A percentile compares a stretch with the other conserved stretches of the same genome.
Evolutionary conservation across 805 yeast genomes (phyloP).

Genomic region (Myxozyma vanderwaltii): DNA sequence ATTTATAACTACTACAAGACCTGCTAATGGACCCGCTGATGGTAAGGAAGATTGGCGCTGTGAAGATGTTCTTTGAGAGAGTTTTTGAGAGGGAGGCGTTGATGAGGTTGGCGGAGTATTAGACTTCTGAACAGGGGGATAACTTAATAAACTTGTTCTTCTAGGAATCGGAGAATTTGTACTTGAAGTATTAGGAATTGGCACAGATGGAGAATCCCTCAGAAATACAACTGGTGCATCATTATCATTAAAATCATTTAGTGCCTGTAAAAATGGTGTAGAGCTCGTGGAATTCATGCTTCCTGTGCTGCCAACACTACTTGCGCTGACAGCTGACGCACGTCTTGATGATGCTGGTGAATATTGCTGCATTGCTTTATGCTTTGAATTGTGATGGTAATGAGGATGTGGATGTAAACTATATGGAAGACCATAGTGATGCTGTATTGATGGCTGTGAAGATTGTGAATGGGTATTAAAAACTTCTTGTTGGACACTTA

Average conservation of each 20-base stretch:
- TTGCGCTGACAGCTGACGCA: constrained; percentile 21
- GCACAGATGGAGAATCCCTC: background rate
- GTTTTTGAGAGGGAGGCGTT: background rate
- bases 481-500: constrained; percentile 8
- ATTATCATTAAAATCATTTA: background rate
- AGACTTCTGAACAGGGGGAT: background rate
- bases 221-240: constrained; percentile 1
- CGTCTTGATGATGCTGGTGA: constrained; percentile 31
- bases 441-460: constrained; percentile 9
- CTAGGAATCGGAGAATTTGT: background rate
- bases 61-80: background rate
- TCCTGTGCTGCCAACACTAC: constrained; percentile 17
- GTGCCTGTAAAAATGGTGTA: background rate
- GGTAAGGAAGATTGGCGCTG: background rate
- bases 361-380: constrained; percentile 29
- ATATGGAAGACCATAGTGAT: constrained; percentile 13
- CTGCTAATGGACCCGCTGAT: constrained; percentile 26
- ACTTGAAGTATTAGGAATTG: background rate
- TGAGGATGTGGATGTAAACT: constrained; percentile 30
- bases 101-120: background rate
- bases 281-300: background rate
- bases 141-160: constrained; percentile 4
- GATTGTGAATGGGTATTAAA: background rate
- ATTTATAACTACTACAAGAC: constrained; percentile 32
- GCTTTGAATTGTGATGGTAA: constrained; percentile 22